A percentile compares a stretch with the other conserved stretches of the same genome.
Evolutionary conservation across 192 early-diverging fungal genomes (phyloP).

Genomic region (Coemansia sp.): DNA sequence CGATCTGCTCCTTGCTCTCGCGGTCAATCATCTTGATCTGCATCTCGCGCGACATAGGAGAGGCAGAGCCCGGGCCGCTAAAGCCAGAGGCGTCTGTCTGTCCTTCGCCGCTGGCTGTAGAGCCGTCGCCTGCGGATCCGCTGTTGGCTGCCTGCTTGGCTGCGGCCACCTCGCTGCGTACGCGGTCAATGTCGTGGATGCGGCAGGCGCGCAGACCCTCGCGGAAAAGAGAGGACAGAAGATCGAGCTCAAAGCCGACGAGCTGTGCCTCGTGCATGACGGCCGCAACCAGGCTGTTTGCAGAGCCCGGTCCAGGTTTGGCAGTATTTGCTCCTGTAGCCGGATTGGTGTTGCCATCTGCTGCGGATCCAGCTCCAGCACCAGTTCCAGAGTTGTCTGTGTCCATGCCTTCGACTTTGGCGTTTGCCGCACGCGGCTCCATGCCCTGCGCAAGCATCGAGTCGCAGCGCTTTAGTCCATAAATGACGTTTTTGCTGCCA

Average conservation of each 20-base stretch:
- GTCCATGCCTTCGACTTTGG: conserved; percentile 2
- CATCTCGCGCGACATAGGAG: conserved; percentile 23
- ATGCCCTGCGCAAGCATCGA: conserved; percentile 52
- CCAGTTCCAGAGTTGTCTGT: background rate
- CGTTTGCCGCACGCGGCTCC: conserved; percentile 4
- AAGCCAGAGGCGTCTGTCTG: conserved; percentile 1
- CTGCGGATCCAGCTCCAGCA: conserved; percentile 5
- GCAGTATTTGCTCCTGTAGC: no score
- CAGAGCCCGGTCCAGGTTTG: no score
- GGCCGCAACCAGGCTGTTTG: no score
- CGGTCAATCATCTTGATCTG: conserved; percentile 65
- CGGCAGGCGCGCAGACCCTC: conserved; percentile 48
- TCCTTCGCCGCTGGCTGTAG: no score
- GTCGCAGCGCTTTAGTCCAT: conserved; percentile 69
- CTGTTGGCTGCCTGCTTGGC: background rate
- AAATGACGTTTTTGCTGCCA: conserved; percentile 79
- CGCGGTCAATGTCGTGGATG: conserved; percentile 42
- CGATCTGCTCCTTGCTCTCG: conserved; percentile 89
- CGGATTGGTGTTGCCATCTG: no score
- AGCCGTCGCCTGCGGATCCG: background rate
- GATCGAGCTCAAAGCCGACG: conserved; percentile 47
- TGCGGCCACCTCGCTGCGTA: conserved; percentile 9
- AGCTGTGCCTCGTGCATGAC: conserved; percentile 38
- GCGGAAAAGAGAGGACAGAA: conserved; percentile 37
- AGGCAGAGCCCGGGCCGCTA: background rate